Evolutionary conservation across 768 basidiomycete genomes (phyloP), one percentile per base, ranked within the genome.

Genomic region (Rhodotorula kratochvilovae): DNA sequence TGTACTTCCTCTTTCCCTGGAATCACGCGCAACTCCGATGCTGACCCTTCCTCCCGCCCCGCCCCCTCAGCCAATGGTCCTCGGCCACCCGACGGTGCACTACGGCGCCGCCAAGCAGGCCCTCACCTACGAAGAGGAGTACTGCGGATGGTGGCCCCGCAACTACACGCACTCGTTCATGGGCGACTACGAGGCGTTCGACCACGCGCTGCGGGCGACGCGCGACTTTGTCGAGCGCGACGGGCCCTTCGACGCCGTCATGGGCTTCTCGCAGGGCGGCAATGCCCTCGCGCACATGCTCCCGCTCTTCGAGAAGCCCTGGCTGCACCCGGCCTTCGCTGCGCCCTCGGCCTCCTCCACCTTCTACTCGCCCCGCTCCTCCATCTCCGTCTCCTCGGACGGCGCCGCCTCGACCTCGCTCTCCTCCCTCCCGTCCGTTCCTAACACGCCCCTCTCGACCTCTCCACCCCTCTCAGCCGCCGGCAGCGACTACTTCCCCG

Each of bases 201-300:
- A 58, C 23, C 16, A 3, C 13, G 57, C 35, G 12, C 57, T 58
- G 6, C 35, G 57, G 15, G 23, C 36, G 12, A 15, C 33, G 5
- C 57, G 57, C 23, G 11, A n/a, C 23, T 58, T 42, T 27, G 29
- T 58, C 27, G 39, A 58, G 39, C 21, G 25, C 39, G 16, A 35
- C 35, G 57, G 57, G 1, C 57, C 57, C 6, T 58, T 39, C 57
- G 57, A 58, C 39, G 39, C 39, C 25, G 27, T 42, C 27, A 27
- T 58, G 16, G 36, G 39, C 10, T 58, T 58, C 39, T 58, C 57
- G 11, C 57, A 58, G n/a, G 57, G 57, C 57, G 57, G 12, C 57
- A 43, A 39, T n/a, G 27, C 29, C 15, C 39, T 43, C 25, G 57
- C n/a, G 1, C 57, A 42, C 57, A 10, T 58, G 39, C 57, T 58